Conservation (phyloP, 2,329 filamentous ascomycete species). For the Xylaria sp. region DNA sequence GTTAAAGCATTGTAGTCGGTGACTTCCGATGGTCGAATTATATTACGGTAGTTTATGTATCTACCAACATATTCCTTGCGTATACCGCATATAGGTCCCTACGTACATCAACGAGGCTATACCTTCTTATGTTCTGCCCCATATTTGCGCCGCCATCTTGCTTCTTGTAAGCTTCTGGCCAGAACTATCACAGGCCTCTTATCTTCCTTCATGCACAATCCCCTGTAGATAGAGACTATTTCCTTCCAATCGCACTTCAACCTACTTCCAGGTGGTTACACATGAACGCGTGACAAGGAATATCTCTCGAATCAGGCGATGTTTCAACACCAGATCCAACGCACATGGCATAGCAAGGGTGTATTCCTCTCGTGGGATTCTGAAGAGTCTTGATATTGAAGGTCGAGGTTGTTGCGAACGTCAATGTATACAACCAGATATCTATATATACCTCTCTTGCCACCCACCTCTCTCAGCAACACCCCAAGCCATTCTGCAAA, state of each 20-base stretch:
- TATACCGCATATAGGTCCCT: background rate
- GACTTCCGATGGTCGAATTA: too few relatives aligned
- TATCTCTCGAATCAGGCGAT: background rate
- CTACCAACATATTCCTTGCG: background rate
- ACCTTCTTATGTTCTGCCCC: background rate
- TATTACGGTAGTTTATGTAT: background rate
- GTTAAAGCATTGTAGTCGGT: too few relatives aligned
- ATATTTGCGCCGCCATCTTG: background rate
- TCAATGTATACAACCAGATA: background rate
- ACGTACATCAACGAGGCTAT: background rate
- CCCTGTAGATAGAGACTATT: background rate
- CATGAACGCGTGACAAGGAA: background rate
- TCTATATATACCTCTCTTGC: background rate
- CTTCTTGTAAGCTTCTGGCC: background rate
- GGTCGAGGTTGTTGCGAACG: background rate
- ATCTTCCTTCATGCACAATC: background rate
- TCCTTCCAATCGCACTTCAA: background rate
- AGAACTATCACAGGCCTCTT: background rate
- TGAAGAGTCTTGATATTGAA: background rate
- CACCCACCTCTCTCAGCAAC: background rate
- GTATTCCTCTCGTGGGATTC: background rate
- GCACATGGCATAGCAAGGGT: background rate
- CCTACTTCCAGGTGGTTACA: too few relatives aligned
- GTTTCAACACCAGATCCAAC: background rate
- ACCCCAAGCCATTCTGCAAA: background rate